Evolutionary conservation across 2,329 filamentous ascomycete genomes (phyloP).

Genomic region (Arthroderma sp.): DNA sequence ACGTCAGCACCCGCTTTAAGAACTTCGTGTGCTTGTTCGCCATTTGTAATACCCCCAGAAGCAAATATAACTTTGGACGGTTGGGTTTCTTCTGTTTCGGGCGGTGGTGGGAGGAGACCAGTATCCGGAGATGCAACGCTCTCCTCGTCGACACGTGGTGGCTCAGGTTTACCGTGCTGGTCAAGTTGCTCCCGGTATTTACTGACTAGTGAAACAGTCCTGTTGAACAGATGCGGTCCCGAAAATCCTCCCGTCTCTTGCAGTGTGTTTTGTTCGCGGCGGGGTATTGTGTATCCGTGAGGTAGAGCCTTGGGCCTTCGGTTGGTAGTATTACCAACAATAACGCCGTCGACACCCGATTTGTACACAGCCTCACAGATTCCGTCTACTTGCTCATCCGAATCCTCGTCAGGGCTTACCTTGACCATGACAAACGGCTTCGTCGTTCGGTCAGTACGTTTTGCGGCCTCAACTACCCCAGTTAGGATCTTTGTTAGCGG

Average conservation of each 20-base stretch:
- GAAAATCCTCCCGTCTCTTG: slow-evolving; percentile 78
- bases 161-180: slow-evolving; percentile 23
- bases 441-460: slow-evolving; percentile 52
- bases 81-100: slow-evolving; percentile 9
- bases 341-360: slow-evolving; percentile 84
- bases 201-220: slow-evolving; percentile 64
- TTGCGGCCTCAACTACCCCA: slow-evolving; percentile 70
- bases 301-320: slow-evolving; percentile 59
- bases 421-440: slow-evolving; percentile 91
- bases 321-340: slow-evolving; percentile 95
- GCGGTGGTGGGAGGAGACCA: slow-evolving; percentile 12
- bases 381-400: slow-evolving; percentile 67
- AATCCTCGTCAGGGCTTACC: slow-evolving; percentile 89
- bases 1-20: slow-evolving; percentile 81
- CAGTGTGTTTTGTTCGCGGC: slow-evolving; percentile 53
- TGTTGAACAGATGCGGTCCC: slow-evolving; percentile 74
- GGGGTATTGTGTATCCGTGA: slow-evolving; percentile 48
- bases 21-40: slow-evolving; percentile 66
- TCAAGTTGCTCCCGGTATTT: slow-evolving; percentile 63
- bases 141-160: slow-evolving; percentile 12
- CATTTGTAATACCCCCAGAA: slow-evolving; percentile 82
- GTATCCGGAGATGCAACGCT: slow-evolving; percentile 9
- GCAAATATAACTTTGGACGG: slow-evolving; percentile 74
- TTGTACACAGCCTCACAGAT: slow-evolving; percentile 74
- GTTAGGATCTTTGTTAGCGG: slow-evolving; percentile 68